phyloP scores from a whole-genome alignment of 2,329 filamentous ascomycete genomes.

The Penicillium sp. region DNA sequence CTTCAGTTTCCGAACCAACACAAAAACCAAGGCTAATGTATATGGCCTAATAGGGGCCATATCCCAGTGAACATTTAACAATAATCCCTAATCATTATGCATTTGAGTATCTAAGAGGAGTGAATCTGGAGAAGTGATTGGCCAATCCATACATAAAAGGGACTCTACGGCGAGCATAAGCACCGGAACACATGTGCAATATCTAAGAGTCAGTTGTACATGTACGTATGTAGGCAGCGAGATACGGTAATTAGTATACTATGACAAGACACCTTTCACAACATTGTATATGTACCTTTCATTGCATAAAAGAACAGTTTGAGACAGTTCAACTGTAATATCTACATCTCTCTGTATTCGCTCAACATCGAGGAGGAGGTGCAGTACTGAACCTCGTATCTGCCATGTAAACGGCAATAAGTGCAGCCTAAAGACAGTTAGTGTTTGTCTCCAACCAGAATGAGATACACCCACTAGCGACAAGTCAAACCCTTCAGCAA shows the following conservation, averaged over 20 bases:
- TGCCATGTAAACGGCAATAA: conserved; percentile 3
- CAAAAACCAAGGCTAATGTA: too few relatives aligned
- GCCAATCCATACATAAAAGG: too few relatives aligned
- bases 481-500: conserved; percentile 13
- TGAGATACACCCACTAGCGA: conserved; percentile 2
- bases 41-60: too few relatives aligned
- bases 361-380: not conserved
- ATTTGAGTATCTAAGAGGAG: not conserved
- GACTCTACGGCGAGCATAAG: too few relatives aligned
- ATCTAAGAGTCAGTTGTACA: too few relatives aligned
- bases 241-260: not conserved
- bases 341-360: not conserved
- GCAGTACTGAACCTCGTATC: conserved; percentile 4
- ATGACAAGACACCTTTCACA: not conserved
- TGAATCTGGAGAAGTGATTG: not conserved
- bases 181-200: not conserved
- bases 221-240: not conserved
- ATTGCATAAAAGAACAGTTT: not conserved
- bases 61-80: not conserved
- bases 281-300: not conserved
- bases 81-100: not conserved
- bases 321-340: not conserved
- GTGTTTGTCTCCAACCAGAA: not conserved
- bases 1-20: too few relatives aligned
- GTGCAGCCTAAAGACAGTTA: not conserved